Conservation (phyloP, 352 stramenopile genomes). For the Globisporangium cederbergense region DNA sequence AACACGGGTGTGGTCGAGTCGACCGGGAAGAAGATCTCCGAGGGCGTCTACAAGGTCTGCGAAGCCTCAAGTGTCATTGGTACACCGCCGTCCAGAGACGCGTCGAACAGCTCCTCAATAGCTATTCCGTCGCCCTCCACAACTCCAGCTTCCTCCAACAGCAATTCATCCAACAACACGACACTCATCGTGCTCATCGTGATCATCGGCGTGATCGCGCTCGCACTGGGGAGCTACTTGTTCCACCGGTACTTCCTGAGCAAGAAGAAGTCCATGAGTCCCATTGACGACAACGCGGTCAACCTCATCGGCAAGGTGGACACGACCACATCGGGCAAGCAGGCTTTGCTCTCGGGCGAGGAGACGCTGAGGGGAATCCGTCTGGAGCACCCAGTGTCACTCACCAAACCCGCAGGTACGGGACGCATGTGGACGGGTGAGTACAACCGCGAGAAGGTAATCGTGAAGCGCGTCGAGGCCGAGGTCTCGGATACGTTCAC, state of each 20-base stretch:
- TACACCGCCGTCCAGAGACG: neutral
- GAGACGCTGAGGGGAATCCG: conserved; percentile 51
- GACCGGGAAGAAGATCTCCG: conserved; percentile 6
- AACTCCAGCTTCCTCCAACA: neutral
- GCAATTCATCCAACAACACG: conserved; percentile 24
- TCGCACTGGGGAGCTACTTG: conserved; percentile 38
- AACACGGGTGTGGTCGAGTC: conserved; percentile 9
- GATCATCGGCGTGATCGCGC: conserved; percentile 33
- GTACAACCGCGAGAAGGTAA: conserved; percentile 49
- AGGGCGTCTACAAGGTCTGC: conserved; percentile 21
- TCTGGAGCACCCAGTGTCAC: conserved; percentile 44
- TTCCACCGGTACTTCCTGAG: conserved; percentile 31
- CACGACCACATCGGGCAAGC: conserved; percentile 30
- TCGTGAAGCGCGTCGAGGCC: conserved; percentile 72
- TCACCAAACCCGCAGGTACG: conserved; percentile 50
- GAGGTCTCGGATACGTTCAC: conserved; percentile 53
- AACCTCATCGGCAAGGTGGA: conserved; percentile 53
- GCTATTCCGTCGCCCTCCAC: neutral
- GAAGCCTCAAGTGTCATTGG: conserved; percentile 10
- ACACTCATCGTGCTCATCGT: conserved; percentile 52
- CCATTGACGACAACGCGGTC: conserved; percentile 25
- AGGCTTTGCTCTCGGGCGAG: conserved; percentile 68
- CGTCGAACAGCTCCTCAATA: neutral
- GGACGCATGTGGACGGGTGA: conserved; percentile 57
- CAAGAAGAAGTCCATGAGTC: conserved; percentile 11